A percentile compares a stretch with the other conserved stretches of the same genome.
Evolutionary conservation across 805 yeast species (phyloP).

Genomic region (Metschnikowia santaceciliae): DNA sequence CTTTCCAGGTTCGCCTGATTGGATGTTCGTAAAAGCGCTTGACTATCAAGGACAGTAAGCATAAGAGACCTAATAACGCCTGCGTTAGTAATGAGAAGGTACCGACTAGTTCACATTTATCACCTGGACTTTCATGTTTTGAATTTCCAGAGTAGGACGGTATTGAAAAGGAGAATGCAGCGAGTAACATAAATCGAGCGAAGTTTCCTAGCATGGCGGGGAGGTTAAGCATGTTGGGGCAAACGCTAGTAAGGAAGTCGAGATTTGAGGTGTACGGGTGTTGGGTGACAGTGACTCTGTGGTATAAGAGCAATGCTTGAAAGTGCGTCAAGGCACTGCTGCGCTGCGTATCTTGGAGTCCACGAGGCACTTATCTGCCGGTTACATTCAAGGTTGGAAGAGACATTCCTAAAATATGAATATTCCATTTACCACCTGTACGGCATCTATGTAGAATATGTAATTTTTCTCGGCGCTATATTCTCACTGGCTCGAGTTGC

Average conservation of each 20-base stretch:
- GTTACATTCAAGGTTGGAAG: no score
- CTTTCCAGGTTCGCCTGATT: slow-evolving; percentile 72
- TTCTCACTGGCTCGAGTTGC: slow-evolving; percentile 4
- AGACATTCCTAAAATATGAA: no score
- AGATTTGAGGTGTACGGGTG: slow-evolving; percentile 1
- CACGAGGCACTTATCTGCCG: no score
- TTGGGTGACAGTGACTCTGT: not conserved
- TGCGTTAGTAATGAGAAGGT: slow-evolving; percentile 84
- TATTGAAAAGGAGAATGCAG: slow-evolving; percentile 10
- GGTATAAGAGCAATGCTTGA: not conserved
- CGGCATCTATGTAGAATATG: not conserved
- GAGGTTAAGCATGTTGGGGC: not conserved
- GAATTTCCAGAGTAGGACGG: slow-evolving; percentile 7
- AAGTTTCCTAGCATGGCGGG: slow-evolving; percentile 3
- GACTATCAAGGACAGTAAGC: slow-evolving; percentile 65
- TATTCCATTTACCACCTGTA: not conserved
- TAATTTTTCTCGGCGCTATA: not conserved
- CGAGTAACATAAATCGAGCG: slow-evolving; percentile 1
- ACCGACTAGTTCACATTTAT: slow-evolving; percentile 56
- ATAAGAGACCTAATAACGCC: slow-evolving; percentile 67
- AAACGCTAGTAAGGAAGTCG: not conserved
- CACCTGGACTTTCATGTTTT: slow-evolving; percentile 17
- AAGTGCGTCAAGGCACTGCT: not conserved
- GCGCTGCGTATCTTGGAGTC: not conserved
- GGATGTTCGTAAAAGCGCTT: slow-evolving; percentile 82